A percentile compares a stretch with the other conserved stretches of the same genome.
Evolutionary conservation across 345 rosid species (phyloP).

Genomic region (Laguncularia racemosa): DNA sequence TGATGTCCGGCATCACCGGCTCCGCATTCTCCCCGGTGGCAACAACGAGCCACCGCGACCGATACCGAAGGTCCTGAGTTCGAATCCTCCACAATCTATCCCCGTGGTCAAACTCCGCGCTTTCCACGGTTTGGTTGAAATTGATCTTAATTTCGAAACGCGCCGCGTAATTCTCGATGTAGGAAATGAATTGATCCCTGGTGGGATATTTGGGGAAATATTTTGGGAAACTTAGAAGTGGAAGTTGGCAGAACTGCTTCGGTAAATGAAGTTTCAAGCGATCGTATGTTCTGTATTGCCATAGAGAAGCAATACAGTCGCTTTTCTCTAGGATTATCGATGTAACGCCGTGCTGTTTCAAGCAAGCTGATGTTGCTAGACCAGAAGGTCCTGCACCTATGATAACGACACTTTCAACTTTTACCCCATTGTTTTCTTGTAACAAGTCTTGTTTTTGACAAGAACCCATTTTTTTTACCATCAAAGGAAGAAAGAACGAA

Average conservation of each 20-base stretch:
- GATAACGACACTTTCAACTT: constrained; percentile 55
- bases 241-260: constrained; percentile 74
- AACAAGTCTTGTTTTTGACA: constrained; percentile 16
- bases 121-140: constrained; percentile 53
- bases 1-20: constrained; percentile 14
- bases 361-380: constrained; percentile 72
- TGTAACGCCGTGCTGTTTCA: constrained; percentile 49
- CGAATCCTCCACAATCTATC: constrained; percentile 54
- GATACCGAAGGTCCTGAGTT: constrained; percentile 45
- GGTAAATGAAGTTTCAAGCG: constrained; percentile 94
- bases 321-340: constrained; percentile 66
- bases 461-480: constrained; percentile 29
- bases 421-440: not conserved
- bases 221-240: constrained; percentile 55
- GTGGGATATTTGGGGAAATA: constrained; percentile 76
- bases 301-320: constrained; percentile 75
- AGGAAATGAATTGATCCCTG: constrained; percentile 58
- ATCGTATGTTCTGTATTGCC: constrained; percentile 74
- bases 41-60: constrained; percentile 51
- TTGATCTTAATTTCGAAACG: constrained; percentile 56
- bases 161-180: constrained; percentile 62
- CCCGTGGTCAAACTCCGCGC: constrained; percentile 44
- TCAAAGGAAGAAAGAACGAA: too few species aligned
- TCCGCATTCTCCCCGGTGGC: constrained; percentile 82
- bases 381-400: constrained; percentile 99